Conservation (phyloP, 2,329 filamentous ascomycete genomes). For the Ophiosphaerella narmari region DNA sequence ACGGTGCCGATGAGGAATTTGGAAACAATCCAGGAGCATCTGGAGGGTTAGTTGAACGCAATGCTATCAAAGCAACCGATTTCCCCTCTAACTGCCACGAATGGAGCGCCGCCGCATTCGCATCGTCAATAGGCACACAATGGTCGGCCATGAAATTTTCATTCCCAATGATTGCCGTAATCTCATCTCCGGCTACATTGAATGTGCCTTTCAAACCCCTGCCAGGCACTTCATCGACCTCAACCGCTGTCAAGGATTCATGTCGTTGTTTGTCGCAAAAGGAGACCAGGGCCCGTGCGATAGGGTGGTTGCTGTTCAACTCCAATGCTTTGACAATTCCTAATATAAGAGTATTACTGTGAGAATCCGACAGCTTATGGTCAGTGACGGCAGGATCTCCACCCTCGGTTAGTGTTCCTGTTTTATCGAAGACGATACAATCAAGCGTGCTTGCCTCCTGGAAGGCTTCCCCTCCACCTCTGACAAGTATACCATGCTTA, state of each 20-base stretch:
- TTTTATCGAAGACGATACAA: slow-evolving; percentile 87
- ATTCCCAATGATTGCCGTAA: slow-evolving; percentile 69
- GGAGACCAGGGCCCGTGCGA: slow-evolving; percentile 70
- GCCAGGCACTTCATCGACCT: slow-evolving; percentile 70
- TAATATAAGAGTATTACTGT: slow-evolving; percentile 50
- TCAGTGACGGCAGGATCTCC: slow-evolving; percentile 73
- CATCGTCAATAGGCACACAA: slow-evolving; percentile 32
- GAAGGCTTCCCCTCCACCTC: slow-evolving; percentile 83
- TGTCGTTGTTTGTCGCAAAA: slow-evolving; percentile 57
- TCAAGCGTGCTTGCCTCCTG: slow-evolving; percentile 80
- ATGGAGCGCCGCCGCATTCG: slow-evolving; percentile 29
- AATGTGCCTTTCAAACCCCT: slow-evolving; percentile 69
- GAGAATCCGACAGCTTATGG: slow-evolving; percentile 45
- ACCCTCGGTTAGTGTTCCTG: slow-evolving; percentile 76
- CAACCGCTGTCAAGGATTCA: slow-evolving; percentile 25
- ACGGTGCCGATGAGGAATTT: background rate
- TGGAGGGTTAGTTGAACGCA: slow-evolving; percentile 10
- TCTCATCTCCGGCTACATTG: slow-evolving; percentile 32
- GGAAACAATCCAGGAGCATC: background rate
- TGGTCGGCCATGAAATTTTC: slow-evolving; percentile 65
- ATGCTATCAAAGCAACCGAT: slow-evolving; percentile 49
- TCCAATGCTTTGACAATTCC: slow-evolving; percentile 66
- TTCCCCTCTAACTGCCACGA: slow-evolving; percentile 50
- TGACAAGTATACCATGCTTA: slow-evolving; percentile 78
- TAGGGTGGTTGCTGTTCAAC: slow-evolving; percentile 73